These are phyloP conservation scores for Rhynchosporium graminicola DNA, from an alignment of 2,329 filamentous ascomycete species.

Conservation along the genomic window DNA sequence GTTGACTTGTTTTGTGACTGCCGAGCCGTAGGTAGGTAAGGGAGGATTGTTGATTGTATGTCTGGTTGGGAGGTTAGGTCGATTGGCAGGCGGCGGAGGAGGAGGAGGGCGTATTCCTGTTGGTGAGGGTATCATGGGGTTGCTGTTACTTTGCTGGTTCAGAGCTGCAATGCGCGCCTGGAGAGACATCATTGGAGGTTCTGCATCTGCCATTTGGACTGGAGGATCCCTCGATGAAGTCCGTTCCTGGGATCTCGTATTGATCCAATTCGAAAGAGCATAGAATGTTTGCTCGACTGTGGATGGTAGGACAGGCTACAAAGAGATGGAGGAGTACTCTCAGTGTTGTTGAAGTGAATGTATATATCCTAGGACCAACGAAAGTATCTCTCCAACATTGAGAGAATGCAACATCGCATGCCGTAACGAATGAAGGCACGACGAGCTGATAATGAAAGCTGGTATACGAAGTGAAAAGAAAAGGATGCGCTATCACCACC, in stretches of 20 bases:
- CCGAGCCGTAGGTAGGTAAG: constrained; percentile 36
- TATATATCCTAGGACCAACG: neutral
- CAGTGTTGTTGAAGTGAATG: constrained; percentile 7
- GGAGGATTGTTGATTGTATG: constrained; percentile 43
- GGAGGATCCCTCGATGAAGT: neutral
- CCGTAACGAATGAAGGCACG: constrained; percentile 7
- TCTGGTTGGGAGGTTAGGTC: constrained; percentile 44
- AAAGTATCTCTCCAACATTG: neutral
- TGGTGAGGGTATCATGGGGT: constrained; percentile 25
- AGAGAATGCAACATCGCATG: constrained; percentile 6
- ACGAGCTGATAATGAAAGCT: neutral
- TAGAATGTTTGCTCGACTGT: neutral
- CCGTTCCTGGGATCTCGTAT: no score
- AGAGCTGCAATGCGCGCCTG: constrained; percentile 65
- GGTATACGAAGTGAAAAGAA: neutral
- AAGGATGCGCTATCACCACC: neutral
- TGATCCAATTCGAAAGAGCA: neutral
- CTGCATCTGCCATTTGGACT: constrained; percentile 58
- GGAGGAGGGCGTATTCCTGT: constrained; percentile 58
- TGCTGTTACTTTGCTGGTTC: constrained; percentile 45
- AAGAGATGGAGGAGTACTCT: neutral
- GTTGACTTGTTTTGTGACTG: constrained; percentile 31
- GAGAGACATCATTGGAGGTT: constrained; percentile 61
- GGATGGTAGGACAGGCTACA: neutral
- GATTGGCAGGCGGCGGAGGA: constrained; percentile 45